Conservation (phyloP, 176 grass and related monocot genomes). For the Canna indica region DNA sequence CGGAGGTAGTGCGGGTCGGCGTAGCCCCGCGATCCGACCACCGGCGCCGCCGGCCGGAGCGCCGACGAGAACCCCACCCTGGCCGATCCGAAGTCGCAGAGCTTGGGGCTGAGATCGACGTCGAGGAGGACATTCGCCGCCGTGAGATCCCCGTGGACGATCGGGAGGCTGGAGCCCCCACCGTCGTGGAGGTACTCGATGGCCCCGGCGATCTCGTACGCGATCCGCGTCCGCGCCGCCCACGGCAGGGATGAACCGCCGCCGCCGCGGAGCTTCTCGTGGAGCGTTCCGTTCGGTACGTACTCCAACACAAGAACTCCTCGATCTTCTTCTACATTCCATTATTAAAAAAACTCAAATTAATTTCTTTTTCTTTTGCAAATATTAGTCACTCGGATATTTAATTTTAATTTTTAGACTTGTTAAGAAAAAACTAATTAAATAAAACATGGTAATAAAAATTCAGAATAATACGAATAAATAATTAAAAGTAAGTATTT, state of each 20-base stretch:
- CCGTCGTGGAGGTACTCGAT: slow-evolving; percentile 61
- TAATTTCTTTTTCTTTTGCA: too few relatives aligned
- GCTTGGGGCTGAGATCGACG: slow-evolving; percentile 10
- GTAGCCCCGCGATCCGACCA: slow-evolving; percentile 78
- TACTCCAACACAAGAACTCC: slow-evolving; percentile 79
- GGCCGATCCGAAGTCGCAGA: slow-evolving; percentile 83
- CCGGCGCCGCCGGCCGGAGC: slow-evolving; percentile 18
- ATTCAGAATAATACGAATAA: too few relatives aligned
- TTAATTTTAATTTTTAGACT: too few relatives aligned
- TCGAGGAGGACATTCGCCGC: slow-evolving; percentile 79
- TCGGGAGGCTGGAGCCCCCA: slow-evolving; percentile 10
- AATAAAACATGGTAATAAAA: too few relatives aligned
- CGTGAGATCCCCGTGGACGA: slow-evolving; percentile 83
- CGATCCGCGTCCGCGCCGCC: slow-evolving; percentile 41
- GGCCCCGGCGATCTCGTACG: slow-evolving; percentile 57
- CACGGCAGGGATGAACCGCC: slow-evolving; percentile 29
- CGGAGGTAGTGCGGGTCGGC: slow-evolving; percentile 77
- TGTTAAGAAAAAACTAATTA: too few relatives aligned
- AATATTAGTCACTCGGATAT: too few relatives aligned
- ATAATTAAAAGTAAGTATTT: not conserved
- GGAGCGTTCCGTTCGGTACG: slow-evolving; percentile 56
- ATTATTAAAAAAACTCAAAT: not conserved
- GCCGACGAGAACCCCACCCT: slow-evolving; percentile 69
- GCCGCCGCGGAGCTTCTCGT: slow-evolving; percentile 41
- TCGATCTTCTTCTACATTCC: slow-evolving; percentile 41